Base-by-base conservation (phyloP, 2,329 filamentous ascomycete genomes). In the Teratosphaeria gauchensis region DNA sequence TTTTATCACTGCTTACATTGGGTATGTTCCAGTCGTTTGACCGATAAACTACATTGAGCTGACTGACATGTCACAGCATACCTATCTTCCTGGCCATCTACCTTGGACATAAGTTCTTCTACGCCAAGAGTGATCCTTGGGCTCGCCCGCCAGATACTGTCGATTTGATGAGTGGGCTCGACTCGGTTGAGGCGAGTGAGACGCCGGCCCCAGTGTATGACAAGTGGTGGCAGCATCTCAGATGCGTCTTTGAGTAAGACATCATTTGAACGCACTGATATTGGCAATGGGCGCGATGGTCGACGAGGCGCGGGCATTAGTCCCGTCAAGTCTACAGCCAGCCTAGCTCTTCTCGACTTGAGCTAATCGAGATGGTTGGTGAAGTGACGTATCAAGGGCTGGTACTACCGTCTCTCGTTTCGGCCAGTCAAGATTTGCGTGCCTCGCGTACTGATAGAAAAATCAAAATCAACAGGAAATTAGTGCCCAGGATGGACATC, bases 1-100 rank as follows among this genome's bases (percentile, higher is more conserved):
- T 65, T 94, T 94, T 66, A 73, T 87, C 63, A 85, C 84, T 0
- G 78, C 82, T 0, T 88, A 88, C 65, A 79, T 86, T 33, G 65
- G 64, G 58, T 62, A 48, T 52, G 60, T 59, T 1, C 1, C 6
- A 42, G 4, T 14, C 3, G n/a, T 9, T 38, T n/a, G 14, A n/a
- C 42, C 6, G 16, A 48, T 19, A 2, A 24, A 6, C 28, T 30
- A 11, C 11, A 52, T 35, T n/a, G 8, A 3, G n/a, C 21, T 19
- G 16, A 19, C 58, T 63, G 52, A 63, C 48, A 2, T 53, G 53
- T 28, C 24, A 16, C n/a, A 84, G 84, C 8, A 81, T 87, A 54
- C 83, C 83, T 0, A 79, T 84, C 19, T 87, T 87, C 67, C 64
- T 82, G 12, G 59, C 73, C 2, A 76, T 86, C 54, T 85, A 83